These are phyloP conservation scores for Epichloe scottii DNA, from an alignment of 2,329 filamentous ascomycete species.

Conservation along the genomic window DNA sequence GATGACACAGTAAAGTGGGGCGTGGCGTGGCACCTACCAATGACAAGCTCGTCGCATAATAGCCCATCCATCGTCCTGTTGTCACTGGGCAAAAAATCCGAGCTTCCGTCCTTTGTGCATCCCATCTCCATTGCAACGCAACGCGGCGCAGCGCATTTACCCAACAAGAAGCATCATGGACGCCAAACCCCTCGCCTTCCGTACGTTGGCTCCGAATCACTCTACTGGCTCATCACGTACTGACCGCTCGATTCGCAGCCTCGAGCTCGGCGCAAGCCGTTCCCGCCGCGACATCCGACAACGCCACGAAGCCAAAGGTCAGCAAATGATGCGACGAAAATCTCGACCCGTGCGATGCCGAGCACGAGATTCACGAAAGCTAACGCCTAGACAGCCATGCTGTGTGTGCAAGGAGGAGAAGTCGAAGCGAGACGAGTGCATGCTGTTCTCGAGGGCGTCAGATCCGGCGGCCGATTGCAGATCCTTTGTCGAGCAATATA, in stretches of 20 bases:
- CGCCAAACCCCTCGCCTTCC: slow-evolving; percentile 15
- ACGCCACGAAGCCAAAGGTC: slow-evolving; percentile 32
- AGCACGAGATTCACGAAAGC: not conserved
- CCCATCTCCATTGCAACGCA: not conserved
- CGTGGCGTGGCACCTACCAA: not conserved
- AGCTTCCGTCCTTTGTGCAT: not conserved
- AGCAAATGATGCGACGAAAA: not conserved
- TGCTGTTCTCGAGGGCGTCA: slow-evolving; percentile 83
- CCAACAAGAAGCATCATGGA: slow-evolving; percentile 17
- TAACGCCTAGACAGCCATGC: slow-evolving; percentile 56
- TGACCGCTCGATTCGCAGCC: not conserved
- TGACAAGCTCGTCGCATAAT: slow-evolving; percentile 25
- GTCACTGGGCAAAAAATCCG: not conserved
- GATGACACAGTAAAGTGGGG: no score
- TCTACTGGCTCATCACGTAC: not conserved
- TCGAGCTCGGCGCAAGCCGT: slow-evolving; percentile 10
- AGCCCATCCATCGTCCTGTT: slow-evolving; percentile 29
- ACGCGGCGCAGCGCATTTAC: not conserved
- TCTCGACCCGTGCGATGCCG: not conserved
- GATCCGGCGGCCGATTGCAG: slow-evolving; percentile 78
- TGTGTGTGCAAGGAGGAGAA: slow-evolving; percentile 98
- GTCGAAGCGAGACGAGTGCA: slow-evolving; percentile 85
- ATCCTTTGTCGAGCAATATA: slow-evolving; percentile 73
- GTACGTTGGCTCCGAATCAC: slow-evolving; percentile 11
- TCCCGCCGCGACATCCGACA: slow-evolving; percentile 19